These are phyloP conservation scores for Pyrenophora graminea DNA, from an alignment of 2,329 filamentous ascomycete species.

Conservation along the genomic window DNA sequence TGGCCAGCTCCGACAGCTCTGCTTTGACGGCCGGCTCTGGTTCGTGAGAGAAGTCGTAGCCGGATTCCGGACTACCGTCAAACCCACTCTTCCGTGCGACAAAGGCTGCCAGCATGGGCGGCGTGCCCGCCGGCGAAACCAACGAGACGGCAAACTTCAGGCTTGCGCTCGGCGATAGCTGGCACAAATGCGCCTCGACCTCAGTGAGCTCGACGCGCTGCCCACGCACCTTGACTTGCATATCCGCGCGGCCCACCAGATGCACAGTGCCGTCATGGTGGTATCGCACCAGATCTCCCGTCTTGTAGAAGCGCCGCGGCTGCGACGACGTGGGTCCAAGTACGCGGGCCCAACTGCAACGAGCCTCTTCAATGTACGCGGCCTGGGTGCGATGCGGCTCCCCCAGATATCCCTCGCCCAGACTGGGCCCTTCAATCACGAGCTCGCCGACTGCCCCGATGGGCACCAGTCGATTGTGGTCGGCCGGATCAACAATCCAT, in stretches of 20 bases:
- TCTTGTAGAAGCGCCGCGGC: slow-evolving; percentile 19
- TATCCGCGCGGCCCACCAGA: slow-evolving; percentile 23
- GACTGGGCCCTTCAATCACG: slow-evolving; percentile 59
- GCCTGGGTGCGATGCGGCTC: slow-evolving; percentile 30
- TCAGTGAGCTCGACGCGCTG: slow-evolving; percentile 29
- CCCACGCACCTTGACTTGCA: slow-evolving; percentile 28
- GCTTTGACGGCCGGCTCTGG: neutral
- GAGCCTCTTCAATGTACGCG: slow-evolving; percentile 38
- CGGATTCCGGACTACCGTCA: neutral
- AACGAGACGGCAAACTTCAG: neutral
- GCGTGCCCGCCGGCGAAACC: neutral
- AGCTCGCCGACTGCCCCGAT: slow-evolving; percentile 50
- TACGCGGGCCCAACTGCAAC: neutral
- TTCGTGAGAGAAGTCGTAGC: neutral
- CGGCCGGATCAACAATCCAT: slow-evolving; percentile 44
- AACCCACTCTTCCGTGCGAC: no score
- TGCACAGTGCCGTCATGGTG: slow-evolving; percentile 18
- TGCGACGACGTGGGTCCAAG: neutral
- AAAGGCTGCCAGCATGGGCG: neutral
- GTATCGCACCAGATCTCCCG: slow-evolving; percentile 24
- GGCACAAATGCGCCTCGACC: slow-evolving; percentile 10
- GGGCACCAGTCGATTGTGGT: slow-evolving; percentile 16
- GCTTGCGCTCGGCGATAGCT: neutral
- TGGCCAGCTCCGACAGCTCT: neutral
- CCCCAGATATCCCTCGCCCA: slow-evolving; percentile 37